phyloP scores from a whole-genome alignment of 2,329 filamentous ascomycete species.

The Alternaria rosae region DNA sequence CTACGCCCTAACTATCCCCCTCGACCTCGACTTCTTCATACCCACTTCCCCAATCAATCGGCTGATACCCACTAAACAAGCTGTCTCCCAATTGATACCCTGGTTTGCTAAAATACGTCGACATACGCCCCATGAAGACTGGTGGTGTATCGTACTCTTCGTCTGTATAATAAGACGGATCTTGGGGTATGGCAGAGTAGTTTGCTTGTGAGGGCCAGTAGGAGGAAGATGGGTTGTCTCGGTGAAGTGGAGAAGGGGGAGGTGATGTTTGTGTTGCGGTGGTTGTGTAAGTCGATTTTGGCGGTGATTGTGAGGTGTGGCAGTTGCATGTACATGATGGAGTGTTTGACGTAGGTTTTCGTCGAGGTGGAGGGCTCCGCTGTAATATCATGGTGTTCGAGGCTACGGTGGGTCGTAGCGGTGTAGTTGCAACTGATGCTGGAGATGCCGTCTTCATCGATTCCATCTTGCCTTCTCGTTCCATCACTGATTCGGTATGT shows the following conservation, averaged over 20 bases:
- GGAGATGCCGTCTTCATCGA: background rate
- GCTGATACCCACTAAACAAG: slow-evolving; percentile 33
- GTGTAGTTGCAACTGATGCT: background rate
- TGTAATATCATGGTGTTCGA: background rate
- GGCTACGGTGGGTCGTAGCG: background rate
- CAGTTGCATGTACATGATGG: slow-evolving; percentile 24
- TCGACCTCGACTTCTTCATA: background rate
- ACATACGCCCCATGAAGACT: slow-evolving; percentile 42
- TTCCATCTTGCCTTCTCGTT: background rate
- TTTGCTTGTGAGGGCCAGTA: slow-evolving; percentile 8
- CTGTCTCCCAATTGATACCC: slow-evolving; percentile 46
- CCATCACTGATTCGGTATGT: background rate
- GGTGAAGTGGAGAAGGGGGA: slow-evolving; percentile 15
- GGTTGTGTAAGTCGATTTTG: slow-evolving; percentile 25
- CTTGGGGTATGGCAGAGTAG: slow-evolving; percentile 19
- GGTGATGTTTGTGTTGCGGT: slow-evolving; percentile 37
- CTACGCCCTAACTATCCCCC: background rate
- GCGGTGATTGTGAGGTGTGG: slow-evolving; percentile 3
- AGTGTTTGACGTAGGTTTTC: background rate
- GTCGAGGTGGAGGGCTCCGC: background rate
- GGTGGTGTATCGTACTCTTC: slow-evolving; percentile 27
- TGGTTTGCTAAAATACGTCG: slow-evolving; percentile 43
- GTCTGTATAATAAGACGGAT: slow-evolving; percentile 3
- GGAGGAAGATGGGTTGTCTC: slow-evolving; percentile 12
- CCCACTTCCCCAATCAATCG: slow-evolving; percentile 4